A percentile compares a stretch with the other conserved stretches of the same genome.
phyloP scores from a whole-genome alignment of 768 basidiomycete species.

The Termitomyces sp. region DNA sequence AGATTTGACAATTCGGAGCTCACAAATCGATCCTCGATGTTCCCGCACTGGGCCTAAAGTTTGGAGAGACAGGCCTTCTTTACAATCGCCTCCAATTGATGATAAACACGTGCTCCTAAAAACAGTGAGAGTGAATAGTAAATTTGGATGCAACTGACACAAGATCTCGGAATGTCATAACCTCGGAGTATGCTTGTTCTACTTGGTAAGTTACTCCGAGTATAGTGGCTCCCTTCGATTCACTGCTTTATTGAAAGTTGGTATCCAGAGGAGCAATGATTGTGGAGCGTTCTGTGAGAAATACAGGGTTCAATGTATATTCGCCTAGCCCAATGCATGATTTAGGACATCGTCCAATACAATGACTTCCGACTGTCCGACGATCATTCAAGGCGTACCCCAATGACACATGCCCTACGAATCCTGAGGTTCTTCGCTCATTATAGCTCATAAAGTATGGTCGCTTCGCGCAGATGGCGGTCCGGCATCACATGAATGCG shows the following conservation, averaged over 20 bases:
- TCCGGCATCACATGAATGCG: constrained; percentile 8
- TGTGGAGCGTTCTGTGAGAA: not conserved
- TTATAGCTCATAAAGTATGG: not conserved
- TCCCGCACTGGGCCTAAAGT: not conserved
- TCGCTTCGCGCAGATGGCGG: not conserved
- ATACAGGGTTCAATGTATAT: not conserved
- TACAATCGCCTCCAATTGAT: not conserved
- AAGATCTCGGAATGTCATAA: not conserved
- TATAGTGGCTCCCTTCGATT: not conserved
- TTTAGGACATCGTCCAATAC: not conserved
- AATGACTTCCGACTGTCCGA: not conserved
- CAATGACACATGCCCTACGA: not conserved
- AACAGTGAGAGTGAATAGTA: not conserved
- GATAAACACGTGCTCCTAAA: not conserved
- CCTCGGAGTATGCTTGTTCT: not conserved
- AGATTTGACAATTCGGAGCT: not conserved
- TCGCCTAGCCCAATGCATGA: not conserved
- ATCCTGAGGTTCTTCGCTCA: constrained; percentile 3
- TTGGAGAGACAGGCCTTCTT: not conserved
- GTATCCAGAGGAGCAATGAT: not conserved
- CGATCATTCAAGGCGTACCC: not conserved
- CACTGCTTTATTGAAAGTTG: not conserved
- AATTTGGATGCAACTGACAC: not conserved
- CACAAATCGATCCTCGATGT: not conserved
- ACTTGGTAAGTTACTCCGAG: not conserved